Evolutionary conservation across 441 rosid genomes (phyloP), one percentile per base, ranked within the genome.

Genomic region (Pelargonium hybrid): DNA sequence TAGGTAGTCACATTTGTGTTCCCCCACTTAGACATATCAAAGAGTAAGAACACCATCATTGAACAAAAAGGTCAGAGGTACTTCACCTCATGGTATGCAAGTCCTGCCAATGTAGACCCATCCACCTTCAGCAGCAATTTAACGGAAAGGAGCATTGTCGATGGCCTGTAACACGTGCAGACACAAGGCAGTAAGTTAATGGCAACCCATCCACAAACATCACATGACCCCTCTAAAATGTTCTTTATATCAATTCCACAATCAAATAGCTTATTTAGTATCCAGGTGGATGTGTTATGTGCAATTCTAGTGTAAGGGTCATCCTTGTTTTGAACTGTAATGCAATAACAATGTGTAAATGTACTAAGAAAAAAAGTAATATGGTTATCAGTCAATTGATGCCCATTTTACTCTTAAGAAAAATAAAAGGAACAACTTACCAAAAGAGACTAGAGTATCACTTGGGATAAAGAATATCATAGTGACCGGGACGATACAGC

Each of bases 401-500:
- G n/a, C n/a, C n/a, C n/a, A n/a, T n/a, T n/a, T n/a, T n/a, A n/a
- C n/a, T n/a, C n/a, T n/a, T n/a, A 31, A 31, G 41, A 54, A 15
- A 54, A 17, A 5, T 8, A 11, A 47, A 47, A 47, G 5, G 3
- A 54, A 25, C 63, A 69, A 67, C 83, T 82, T 73, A 82, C 87
- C 80, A 26, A 78, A 61, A 63, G 59, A 5, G 43, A 69, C 45
- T 43, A 31, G 17, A 8, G 64, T 78, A 66, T 87, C 86, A 83
- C 81, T 88, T 90, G 5, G 90, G 88, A 80, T 94, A 92, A 74
- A 94, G 98, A 71, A 94, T 94, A 71, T 94, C 99, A 25, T 92
- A 94, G 83, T 92, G 99, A 62, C 98, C 99, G 0, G 99, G 98
- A 73, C 96, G 98, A 86, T 94, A 92, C 43, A 94, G 84, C 84